Evolutionary conservation across 257 asterid species (phyloP).

Genomic region (Solanum habrochaites): DNA sequence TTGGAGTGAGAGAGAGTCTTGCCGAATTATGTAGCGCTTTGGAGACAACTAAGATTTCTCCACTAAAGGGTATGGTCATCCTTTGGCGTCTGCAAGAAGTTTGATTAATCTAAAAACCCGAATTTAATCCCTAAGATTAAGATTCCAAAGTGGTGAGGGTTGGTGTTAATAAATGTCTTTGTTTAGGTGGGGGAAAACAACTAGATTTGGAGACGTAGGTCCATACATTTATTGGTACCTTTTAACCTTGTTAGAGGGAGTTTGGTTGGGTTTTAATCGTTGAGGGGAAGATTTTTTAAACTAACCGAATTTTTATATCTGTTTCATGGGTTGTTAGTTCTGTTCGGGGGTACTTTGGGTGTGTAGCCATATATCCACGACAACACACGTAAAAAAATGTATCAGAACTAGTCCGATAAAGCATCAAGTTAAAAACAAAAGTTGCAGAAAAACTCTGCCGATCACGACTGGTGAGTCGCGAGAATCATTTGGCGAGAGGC

Average conservation of each 20-base stretch:
- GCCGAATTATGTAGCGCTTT: background rate
- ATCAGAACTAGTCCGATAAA: too few species aligned
- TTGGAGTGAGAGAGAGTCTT: background rate
- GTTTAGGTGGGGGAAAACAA: too few species aligned
- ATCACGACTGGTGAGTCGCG: too few species aligned
- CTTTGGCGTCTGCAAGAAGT: background rate
- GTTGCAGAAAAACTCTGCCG: too few species aligned
- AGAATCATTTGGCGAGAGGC: too few species aligned
- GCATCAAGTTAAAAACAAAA: too few species aligned
- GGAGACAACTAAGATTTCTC: background rate
- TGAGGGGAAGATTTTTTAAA: background rate
- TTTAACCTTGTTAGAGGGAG: background rate
- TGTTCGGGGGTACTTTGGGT: too few species aligned
- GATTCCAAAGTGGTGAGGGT: background rate
- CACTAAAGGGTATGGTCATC: background rate
- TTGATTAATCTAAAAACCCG: background rate
- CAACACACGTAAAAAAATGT: too few species aligned
- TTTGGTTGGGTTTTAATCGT: background rate
- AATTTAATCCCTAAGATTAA: background rate
- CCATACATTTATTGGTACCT: background rate
- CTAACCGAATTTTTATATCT: background rate
- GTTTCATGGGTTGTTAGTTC: background rate
- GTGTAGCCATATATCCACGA: background rate
- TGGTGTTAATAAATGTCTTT: background rate
- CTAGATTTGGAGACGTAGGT: too few species aligned